Conservation (phyloP, 352 stramenopile species). For the Halophytophthora polymorphica region DNA sequence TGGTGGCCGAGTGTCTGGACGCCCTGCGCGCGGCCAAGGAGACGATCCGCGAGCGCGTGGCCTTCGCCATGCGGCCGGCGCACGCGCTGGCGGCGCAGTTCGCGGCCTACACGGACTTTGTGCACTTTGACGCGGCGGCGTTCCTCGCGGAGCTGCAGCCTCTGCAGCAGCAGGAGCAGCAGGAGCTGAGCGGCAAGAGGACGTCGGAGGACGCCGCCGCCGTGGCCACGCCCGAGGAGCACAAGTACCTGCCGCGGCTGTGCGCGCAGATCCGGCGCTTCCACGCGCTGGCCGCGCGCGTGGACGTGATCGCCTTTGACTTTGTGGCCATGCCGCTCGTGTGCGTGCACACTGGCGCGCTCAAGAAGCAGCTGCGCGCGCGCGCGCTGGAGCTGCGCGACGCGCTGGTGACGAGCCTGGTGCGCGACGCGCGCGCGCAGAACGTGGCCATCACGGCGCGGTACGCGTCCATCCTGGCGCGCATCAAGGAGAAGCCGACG, state of each 20-base stretch:
- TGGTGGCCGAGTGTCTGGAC: conserved; percentile 48
- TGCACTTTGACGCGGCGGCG: conserved; percentile 72
- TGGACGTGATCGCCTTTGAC: conserved; percentile 75
- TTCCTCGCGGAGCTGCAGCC: conserved; percentile 66
- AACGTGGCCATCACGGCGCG: conserved; percentile 87
- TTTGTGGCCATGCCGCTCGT: conserved; percentile 75
- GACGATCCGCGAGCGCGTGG: conserved; percentile 53
- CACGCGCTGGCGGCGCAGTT: conserved; percentile 71
- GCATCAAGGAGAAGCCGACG: conserved; percentile 90
- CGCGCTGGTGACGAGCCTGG: conserved; percentile 78
- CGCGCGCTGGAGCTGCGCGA: conserved; percentile 72
- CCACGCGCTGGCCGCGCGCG: conserved; percentile 55
- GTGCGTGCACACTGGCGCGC: conserved; percentile 57
- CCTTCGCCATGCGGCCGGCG: conserved; percentile 58
- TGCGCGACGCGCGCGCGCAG: conserved; percentile 67
- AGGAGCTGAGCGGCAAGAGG: conserved; percentile 23
- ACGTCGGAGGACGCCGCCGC: conserved; percentile 2
- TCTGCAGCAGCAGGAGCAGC: conserved; percentile 32
- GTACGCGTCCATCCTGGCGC: conserved; percentile 86
- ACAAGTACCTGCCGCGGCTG: conserved; percentile 41
- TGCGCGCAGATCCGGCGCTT: conserved; percentile 75
- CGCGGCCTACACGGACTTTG: conserved; percentile 75
- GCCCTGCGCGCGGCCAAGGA: conserved; percentile 46
- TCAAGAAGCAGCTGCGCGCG: conserved; percentile 72
- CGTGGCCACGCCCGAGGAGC: conserved; percentile 11